These are phyloP conservation scores for Coleophoma cylindrospora DNA, from an alignment of 2,329 filamentous ascomycete species.

Conservation along the genomic window DNA sequence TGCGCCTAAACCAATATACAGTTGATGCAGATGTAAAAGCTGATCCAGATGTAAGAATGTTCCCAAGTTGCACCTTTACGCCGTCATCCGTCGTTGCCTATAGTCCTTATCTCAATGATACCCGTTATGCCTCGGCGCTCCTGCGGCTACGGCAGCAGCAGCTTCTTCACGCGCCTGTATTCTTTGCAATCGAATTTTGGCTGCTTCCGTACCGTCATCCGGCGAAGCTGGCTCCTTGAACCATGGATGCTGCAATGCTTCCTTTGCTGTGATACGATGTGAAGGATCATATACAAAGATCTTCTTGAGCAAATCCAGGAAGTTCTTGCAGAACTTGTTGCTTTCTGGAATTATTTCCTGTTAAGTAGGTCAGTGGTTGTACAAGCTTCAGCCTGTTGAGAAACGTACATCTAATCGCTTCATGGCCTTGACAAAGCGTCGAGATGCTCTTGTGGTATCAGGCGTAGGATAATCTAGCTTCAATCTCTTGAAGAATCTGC, in stretches of 20 bases:
- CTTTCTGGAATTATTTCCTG: slow-evolving; percentile 60
- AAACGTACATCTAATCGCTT: slow-evolving; percentile 55
- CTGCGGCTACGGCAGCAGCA: background rate
- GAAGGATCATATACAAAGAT: slow-evolving; percentile 66
- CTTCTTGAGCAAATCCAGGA: slow-evolving; percentile 58
- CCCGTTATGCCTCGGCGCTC: slow-evolving; percentile 15
- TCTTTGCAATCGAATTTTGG: slow-evolving; percentile 47
- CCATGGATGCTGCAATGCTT: slow-evolving; percentile 63
- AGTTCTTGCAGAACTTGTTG: slow-evolving; percentile 54
- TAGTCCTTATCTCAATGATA: slow-evolving; percentile 16
- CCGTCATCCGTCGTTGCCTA: slow-evolving; percentile 24
- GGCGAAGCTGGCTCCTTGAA: slow-evolving; percentile 59
- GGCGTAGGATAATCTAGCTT: slow-evolving; percentile 60
- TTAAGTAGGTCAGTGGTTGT: slow-evolving; percentile 13
- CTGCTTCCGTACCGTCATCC: slow-evolving; percentile 64
- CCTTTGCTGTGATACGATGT: slow-evolving; percentile 61
- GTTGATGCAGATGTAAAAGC: background rate
- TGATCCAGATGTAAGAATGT: slow-evolving; percentile 15
- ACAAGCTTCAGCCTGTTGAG: too few relatives aligned
- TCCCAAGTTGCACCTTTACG: slow-evolving; percentile 16
- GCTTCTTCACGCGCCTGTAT: slow-evolving; percentile 14
- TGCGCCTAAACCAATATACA: slow-evolving; percentile 11
- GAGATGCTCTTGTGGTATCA: slow-evolving; percentile 60
- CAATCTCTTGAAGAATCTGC: slow-evolving; percentile 61
- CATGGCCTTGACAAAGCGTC: slow-evolving; percentile 68